Evolutionary conservation across 495 filamentous ascomycete species (phyloP).

Genomic region (Margaritispora aquatica): DNA sequence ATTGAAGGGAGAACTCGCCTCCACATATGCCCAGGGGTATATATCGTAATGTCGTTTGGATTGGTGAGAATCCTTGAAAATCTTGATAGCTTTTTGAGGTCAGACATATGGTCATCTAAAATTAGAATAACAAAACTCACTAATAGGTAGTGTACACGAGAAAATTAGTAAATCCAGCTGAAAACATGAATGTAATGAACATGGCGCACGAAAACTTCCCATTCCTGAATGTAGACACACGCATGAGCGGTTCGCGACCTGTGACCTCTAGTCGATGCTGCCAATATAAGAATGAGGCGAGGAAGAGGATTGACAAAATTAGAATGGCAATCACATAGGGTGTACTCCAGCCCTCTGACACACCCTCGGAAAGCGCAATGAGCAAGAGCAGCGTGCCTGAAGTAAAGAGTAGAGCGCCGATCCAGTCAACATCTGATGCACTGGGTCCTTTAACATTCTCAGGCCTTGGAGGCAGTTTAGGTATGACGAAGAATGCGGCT

Average conservation of each 20-base stretch:
- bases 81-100: slow-evolving; percentile 38
- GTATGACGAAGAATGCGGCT: slow-evolving; percentile 59
- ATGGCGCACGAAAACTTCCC: slow-evolving; percentile 50
- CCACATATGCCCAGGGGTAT: slow-evolving; percentile 52
- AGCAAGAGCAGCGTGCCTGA: slow-evolving; percentile 53
- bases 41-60: slow-evolving; percentile 56
- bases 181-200: slow-evolving; percentile 53
- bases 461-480: slow-evolving; percentile 40
- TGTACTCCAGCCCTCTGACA: slow-evolving; percentile 60
- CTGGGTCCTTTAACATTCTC: slow-evolving; percentile 21
- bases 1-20: background rate
- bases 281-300: slow-evolving; percentile 57
- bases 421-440: slow-evolving; percentile 50
- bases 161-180: slow-evolving; percentile 52
- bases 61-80: slow-evolving; percentile 43
- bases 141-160: slow-evolving; percentile 54
- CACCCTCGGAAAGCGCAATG: slow-evolving; percentile 59
- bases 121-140: background rate
- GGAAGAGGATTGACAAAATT: slow-evolving; percentile 51
- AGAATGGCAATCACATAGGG: slow-evolving; percentile 61
- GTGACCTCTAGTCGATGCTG: slow-evolving; percentile 51
- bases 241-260: slow-evolving; percentile 47
- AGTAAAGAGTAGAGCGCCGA: slow-evolving; percentile 59
- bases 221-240: slow-evolving; percentile 49
- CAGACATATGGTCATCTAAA: background rate